Evolutionary conservation across 1,284 basidiomycete species (phyloP), one percentile per base, ranked within the genome.

Genomic region (Mixia osmundae): DNA sequence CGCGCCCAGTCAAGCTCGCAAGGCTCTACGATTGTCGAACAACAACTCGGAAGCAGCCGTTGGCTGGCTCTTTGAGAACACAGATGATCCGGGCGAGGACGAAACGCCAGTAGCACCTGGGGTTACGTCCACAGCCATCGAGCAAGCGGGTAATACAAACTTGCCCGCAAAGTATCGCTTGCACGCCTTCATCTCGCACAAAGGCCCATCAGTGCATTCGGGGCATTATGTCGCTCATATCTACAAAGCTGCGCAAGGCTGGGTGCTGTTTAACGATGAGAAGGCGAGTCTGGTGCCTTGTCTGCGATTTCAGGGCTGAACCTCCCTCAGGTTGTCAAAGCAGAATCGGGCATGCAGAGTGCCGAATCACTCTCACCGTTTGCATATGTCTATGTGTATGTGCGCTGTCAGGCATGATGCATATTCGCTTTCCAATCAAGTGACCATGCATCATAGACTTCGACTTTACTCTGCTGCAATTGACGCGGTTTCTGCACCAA

Each of bases 21-120:
- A 95, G 53, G 87, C 89, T 0, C 61, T 97, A 10, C 63, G 71
- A 1, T 8, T 15, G 3, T 47, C 85, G 74, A 62, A 61, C 29
- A 72, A 72, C 14, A 68, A 82, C 49, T 57, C 70, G 0, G 85
- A 89, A 48, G 67, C 76, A 18, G 87, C 87, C 0, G 71, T 95
- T 3, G 87, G 91, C 46, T 97, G 89, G 89, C 60, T 95, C n/a
- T 95, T 97, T 59, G 80, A 69, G 43, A 78, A 97, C 50, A 76
- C 85, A 0, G 82, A 82, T 39, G 85, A 94, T 47, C 63, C 56
- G 2, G 83, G 82, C 15, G 71, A 77, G 49, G 70, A 72, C 12
- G 47, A 52, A 12, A 43, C 53, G 2, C 40, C 61, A 11, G 46
- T 51, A 0, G 33, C 49, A 0, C 30, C 47, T 3, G 39, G 40